Evolutionary conservation across 2,329 filamentous ascomycete genomes (phyloP), one percentile per base, ranked within the genome.

Genomic region (Xylariaceae sp.): DNA sequence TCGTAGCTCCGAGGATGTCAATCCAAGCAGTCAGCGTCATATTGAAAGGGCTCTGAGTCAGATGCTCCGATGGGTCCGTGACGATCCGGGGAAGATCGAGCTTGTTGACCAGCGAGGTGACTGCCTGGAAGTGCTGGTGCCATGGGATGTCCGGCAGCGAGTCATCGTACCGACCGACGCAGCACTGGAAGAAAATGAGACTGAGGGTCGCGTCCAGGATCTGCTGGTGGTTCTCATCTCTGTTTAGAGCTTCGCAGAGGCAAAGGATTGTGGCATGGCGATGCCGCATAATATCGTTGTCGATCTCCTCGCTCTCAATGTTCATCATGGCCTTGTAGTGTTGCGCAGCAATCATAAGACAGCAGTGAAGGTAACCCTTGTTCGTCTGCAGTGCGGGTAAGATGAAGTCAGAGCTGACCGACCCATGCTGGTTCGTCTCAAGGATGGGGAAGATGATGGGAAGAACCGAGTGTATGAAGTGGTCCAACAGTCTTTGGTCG

Each of bases 21-120:
- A 97, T 95, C 92, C 92, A 97, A 8, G 88, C 74, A 5, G 88
- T 84, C 47, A 95, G 70, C 1, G 87, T 89, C 88, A 96, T 96
- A 74, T 89, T 95, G 76, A 96, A 96, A 9, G 88, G 84, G 4
- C 85, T 79, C 46, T 82, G 82, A 6, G 67, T 55, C 48, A 74
- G 68, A n/a, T 71, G 69, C 50, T 81, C 74, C 35, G 71, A 69
- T 35, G 74, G 71, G 45, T 79, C 71, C 30, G 78, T 70, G 38
- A 90, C 78, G 33, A 81, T 63, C 27, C 74, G 72, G 8, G 85
- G 83, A 27, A 97, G 78, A 43, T 89, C 81, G 23, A 97, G 81
- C 65, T 87, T 89, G 60, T 85, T 78, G 16, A 95, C 85, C 37
- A 97, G 74, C 52, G 81, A 88, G 51, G 85, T 83, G 14, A 84